These are phyloP conservation scores for Acorus calamus DNA, from an alignment of 106 monocot species.

Conservation along the genomic window DNA sequence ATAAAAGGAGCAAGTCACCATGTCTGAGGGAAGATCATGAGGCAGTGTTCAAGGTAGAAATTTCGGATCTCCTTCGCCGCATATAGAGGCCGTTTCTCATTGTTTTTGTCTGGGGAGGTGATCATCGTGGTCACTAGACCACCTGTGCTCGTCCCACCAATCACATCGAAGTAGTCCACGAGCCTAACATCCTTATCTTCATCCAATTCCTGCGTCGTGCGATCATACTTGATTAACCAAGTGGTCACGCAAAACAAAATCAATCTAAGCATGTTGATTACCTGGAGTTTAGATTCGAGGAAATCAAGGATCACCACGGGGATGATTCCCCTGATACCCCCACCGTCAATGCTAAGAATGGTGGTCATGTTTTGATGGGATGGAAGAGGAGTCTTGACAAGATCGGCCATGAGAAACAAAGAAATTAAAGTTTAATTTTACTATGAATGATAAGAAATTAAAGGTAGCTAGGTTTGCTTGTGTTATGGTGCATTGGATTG, in stretches of 20 bases:
- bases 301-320: neutral
- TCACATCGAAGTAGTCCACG: conserved; percentile 4
- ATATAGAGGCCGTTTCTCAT: neutral
- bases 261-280: neutral
- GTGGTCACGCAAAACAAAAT: too few relatives aligned
- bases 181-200: neutral
- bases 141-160: conserved; percentile 2
- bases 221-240: too few relatives aligned
- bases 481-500: too few relatives aligned
- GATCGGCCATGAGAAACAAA: too few relatives aligned
- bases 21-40: conserved; percentile 4
- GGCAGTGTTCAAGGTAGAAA: neutral
- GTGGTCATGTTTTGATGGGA: neutral
- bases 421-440: too few relatives aligned
- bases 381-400: neutral
- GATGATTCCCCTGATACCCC: conserved; percentile 6
- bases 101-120: neutral
- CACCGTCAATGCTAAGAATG: conserved; percentile 8
- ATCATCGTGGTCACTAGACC: neutral
- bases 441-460: too few relatives aligned
- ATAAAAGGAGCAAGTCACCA: neutral
- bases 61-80: neutral
- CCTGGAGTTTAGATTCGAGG: conserved; percentile 4
- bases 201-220: neutral
- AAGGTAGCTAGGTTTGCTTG: too few relatives aligned